phyloP scores from a whole-genome alignment of 1,284 basidiomycete genomes.

The Cystobasidiaceae sp. region DNA sequence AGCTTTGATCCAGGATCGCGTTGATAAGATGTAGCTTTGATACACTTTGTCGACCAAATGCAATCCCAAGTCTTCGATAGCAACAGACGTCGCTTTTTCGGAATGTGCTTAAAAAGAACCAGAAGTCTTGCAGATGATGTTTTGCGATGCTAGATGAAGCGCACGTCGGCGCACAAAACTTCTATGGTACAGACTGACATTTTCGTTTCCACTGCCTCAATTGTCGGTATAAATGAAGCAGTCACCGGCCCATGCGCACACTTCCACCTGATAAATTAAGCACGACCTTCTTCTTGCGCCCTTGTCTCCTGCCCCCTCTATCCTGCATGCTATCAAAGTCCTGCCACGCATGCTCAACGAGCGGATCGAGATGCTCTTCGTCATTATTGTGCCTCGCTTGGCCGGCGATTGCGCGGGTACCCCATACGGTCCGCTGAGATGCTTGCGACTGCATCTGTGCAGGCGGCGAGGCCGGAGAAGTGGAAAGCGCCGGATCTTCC shows the following conservation, averaged over 20 bases:
- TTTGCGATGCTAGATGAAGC: no score
- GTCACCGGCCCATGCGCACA: conserved; percentile 12
- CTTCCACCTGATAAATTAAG: conserved; percentile 22
- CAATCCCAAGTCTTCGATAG: no score
- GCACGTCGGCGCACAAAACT: no score
- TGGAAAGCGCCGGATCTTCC: background rate
- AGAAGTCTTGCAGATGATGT: no score
- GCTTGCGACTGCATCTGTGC: background rate
- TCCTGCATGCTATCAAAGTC: conserved; percentile 26
- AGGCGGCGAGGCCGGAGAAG: conserved; percentile 16
- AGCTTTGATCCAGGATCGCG: no score
- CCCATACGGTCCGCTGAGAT: conserved; percentile 20
- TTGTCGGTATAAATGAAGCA: no score
- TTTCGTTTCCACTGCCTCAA: no score
- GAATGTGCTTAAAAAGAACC: no score
- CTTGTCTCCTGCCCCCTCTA: conserved; percentile 22
- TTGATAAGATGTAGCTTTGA: no score
- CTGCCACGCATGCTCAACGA: conserved; percentile 18
- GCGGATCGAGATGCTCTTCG: background rate
- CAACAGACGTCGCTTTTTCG: no score
- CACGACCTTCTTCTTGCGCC: conserved; percentile 30
- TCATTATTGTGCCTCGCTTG: background rate
- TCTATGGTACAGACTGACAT: no score
- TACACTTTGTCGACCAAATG: no score
- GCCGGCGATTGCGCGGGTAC: conserved; percentile 14